phyloP scores from a whole-genome alignment of 2,329 filamentous ascomycete genomes.

The Diaporthe amygdali region DNA sequence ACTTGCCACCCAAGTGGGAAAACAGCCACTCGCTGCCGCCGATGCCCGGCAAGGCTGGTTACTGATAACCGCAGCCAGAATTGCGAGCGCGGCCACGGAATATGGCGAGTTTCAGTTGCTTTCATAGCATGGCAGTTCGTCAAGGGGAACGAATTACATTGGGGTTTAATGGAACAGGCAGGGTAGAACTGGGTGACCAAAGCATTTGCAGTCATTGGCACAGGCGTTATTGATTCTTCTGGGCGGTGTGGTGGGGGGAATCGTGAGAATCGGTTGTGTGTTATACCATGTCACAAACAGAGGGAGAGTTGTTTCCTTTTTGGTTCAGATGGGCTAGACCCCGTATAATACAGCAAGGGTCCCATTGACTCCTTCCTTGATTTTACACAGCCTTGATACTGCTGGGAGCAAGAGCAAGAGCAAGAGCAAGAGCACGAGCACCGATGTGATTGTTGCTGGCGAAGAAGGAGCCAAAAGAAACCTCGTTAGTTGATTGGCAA shows the following conservation, averaged over 20 bases:
- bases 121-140: not conserved
- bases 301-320: not conserved
- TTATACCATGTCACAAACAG: not conserved
- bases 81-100: not conserved
- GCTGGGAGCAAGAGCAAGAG: not conserved
- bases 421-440: not conserved
- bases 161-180: not conserved
- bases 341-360: not conserved
- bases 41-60: slow-evolving; percentile 62
- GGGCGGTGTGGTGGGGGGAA: not conserved
- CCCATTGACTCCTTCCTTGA: not conserved
- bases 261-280: not conserved
- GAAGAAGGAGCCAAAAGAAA: not conserved
- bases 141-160: not conserved
- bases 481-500: not conserved
- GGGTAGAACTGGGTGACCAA: not conserved
- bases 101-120: not conserved
- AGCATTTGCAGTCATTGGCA: slow-evolving; percentile 10
- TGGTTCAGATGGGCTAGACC: not conserved
- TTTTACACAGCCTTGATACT: not conserved
- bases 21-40: slow-evolving; percentile 47
- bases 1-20: slow-evolving; percentile 54
- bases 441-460: not conserved
- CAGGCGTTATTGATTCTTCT: slow-evolving; percentile 2
- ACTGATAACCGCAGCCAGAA: slow-evolving; percentile 38